A percentile compares a stretch with the other conserved stretches of the same genome.
phyloP scores from a whole-genome alignment of 305 asterid genomes.

The Solanum chacoense region DNA sequence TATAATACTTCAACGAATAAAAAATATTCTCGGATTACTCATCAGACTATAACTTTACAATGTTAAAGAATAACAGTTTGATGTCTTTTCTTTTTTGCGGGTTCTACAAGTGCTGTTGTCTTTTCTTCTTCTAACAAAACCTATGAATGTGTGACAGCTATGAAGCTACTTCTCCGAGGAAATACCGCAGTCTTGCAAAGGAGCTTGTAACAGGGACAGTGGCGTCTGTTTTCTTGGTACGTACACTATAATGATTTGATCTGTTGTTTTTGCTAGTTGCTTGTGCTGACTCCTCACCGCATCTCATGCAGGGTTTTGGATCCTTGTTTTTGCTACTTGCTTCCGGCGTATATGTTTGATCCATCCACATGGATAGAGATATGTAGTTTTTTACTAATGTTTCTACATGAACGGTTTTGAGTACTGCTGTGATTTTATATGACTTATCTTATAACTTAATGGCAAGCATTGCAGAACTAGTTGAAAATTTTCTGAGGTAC shows the following conservation, averaged over 20 bases:
- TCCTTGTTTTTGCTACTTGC: constrained; percentile 89
- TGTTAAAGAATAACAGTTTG: not conserved
- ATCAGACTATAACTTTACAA: not conserved
- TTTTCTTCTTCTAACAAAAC: not conserved
- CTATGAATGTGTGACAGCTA: constrained; percentile 36
- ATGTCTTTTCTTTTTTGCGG: no score
- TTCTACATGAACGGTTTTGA: not conserved
- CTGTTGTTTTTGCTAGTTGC: not conserved
- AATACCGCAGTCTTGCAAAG: constrained; percentile 67
- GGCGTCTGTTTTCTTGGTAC: constrained; percentile 89
- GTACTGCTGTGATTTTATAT: not conserved
- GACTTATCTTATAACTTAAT: not conserved
- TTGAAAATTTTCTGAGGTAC: not conserved
- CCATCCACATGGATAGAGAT: constrained; percentile 6
- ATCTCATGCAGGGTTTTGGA: constrained; percentile 73
- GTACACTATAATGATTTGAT: not conserved
- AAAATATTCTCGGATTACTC: not conserved
- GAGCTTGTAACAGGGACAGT: constrained; percentile 83
- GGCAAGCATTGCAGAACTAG: not conserved
- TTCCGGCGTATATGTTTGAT: constrained; percentile 81
- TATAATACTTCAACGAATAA: not conserved
- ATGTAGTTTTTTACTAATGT: not conserved
- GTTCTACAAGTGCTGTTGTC: not conserved
- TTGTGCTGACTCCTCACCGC: not conserved
- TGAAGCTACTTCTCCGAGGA: constrained; percentile 92